Evolutionary conservation across 1,139 yeast species (phyloP).

Genomic region (Arxiozyma heterogenica): DNA sequence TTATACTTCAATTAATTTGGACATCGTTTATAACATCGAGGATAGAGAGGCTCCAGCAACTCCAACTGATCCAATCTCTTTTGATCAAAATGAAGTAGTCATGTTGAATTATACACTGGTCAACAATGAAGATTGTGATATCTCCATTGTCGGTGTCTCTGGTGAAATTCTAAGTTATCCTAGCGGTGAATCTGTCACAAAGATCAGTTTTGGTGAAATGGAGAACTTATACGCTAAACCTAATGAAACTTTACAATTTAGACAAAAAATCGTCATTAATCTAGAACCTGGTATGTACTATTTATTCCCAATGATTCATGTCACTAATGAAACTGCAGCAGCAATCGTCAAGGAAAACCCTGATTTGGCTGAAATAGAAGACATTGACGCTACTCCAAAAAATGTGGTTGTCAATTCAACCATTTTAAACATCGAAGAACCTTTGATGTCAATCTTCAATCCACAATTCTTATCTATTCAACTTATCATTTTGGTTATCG

Average conservation of each 20-base stretch:
- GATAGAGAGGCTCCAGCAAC: conserved; percentile 13
- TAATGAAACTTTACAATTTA: conserved; percentile 42
- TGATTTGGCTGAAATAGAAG: conserved; percentile 37
- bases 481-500: conserved; percentile 41
- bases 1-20: conserved; percentile 29
- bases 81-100: conserved; percentile 1
- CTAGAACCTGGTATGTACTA: conserved; percentile 52
- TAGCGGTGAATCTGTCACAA: conserved; percentile 44
- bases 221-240: conserved; percentile 52
- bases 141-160: conserved; percentile 62
- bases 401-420: conserved; percentile 52
- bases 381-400: conserved; percentile 24
- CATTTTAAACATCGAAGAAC: conserved; percentile 52
- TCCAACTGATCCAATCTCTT: background rate
- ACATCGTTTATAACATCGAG: conserved; percentile 36
- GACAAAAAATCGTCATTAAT: conserved; percentile 48
- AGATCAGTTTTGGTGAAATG: conserved; percentile 55
- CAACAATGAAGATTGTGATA: conserved; percentile 48
- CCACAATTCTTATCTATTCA: conserved; percentile 64
- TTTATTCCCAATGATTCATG: conserved; percentile 43
- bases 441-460: conserved; percentile 58
- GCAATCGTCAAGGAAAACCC: conserved; percentile 8
- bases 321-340: conserved; percentile 2
- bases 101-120: conserved; percentile 42
- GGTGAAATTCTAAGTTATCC: conserved; percentile 57